Conservation (phyloP, 768 basidiomycete species). For the Pulveroboletus sp. region DNA sequence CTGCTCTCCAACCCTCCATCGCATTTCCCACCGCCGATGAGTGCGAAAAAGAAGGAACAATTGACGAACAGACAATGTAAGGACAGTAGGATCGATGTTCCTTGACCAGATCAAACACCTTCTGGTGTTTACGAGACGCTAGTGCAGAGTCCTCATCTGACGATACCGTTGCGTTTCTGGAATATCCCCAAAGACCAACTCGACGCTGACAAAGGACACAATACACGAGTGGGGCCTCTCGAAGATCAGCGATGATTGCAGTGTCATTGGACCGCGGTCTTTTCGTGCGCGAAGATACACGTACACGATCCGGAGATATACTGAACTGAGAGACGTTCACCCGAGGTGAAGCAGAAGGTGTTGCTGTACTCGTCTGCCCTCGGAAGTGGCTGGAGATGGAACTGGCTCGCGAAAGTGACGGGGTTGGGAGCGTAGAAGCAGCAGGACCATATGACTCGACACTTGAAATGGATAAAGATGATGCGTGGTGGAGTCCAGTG, state of each 20-base stretch:
- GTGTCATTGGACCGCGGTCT: not conserved
- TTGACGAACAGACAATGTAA: conserved; percentile 69
- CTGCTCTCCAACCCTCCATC: conserved; percentile 78
- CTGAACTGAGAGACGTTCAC: conserved; percentile 19
- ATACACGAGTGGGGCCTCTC: conserved; percentile 52
- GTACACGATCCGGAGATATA: conserved; percentile 12
- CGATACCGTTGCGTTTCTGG: conserved; percentile 19
- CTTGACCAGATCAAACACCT: conserved; percentile 69
- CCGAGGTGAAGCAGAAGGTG: conserved; percentile 17
- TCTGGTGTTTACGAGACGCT: conserved; percentile 21
- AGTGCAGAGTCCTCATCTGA: conserved; percentile 15
- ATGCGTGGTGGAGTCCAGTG: conserved; percentile 8
- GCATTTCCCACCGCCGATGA: conserved; percentile 11
- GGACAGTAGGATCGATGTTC: conserved; percentile 86
- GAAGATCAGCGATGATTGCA: conserved; percentile 1
- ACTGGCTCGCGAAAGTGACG: conserved; percentile 29
- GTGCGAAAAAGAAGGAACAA: conserved; percentile 51
- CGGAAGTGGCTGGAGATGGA: conserved; percentile 26
- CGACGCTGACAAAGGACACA: conserved; percentile 74
- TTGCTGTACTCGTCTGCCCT: conserved; percentile 19
- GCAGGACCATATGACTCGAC: conserved; percentile 27
- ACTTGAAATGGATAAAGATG: conserved; percentile 22
- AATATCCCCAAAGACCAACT: conserved; percentile 74
- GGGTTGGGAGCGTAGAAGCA: conserved; percentile 27
- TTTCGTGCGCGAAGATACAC: conserved; percentile 7